Conservation (phyloP, 441 rosid genomes). For the Pelargonium australe region DNA sequence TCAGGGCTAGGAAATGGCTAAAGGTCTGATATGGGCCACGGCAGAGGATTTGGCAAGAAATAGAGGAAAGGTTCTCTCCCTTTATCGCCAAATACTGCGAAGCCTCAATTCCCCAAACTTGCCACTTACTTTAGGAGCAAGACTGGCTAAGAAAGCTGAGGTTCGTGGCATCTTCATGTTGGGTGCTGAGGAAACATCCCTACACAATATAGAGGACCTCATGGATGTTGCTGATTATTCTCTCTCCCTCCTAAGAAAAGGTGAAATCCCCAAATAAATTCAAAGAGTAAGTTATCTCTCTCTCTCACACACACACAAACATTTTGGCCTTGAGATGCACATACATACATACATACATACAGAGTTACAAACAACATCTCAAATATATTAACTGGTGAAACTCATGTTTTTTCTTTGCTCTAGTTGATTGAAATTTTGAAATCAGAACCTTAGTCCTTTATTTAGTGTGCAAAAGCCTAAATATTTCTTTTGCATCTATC, state of each 20-base stretch:
- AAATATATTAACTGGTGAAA: neutral
- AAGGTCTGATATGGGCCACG: slow-evolving; percentile 61
- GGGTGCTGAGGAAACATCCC: slow-evolving; percentile 56
- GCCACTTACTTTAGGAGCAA: slow-evolving; percentile 61
- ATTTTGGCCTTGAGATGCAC: neutral
- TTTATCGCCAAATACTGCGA: slow-evolving; percentile 63
- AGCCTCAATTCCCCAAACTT: slow-evolving; percentile 60
- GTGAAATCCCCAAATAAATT: slow-evolving; percentile 50
- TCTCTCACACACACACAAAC: neutral
- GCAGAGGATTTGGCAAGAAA: slow-evolving; percentile 57
- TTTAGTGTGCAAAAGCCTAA: neutral
- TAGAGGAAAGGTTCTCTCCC: slow-evolving; percentile 48
- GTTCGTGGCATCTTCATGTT: slow-evolving; percentile 53
- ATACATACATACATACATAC: neutral
- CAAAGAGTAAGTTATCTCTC: slow-evolving; percentile 16
- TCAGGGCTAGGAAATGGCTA: slow-evolving; percentile 26
- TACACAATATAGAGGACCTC: slow-evolving; percentile 64
- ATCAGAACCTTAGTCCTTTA: neutral
- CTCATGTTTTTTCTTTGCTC: neutral
- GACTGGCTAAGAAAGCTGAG: slow-evolving; percentile 70
- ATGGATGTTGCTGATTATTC: slow-evolving; percentile 55
- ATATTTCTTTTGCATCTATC: neutral
- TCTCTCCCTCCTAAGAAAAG: slow-evolving; percentile 52
- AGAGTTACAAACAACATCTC: neutral
- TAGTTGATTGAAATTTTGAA: neutral